Percentiles rank a stretch among this genome's conserved stretches.
Conservation (phyloP, 441 rosid species). For the Gossypium trilobum region DNA sequence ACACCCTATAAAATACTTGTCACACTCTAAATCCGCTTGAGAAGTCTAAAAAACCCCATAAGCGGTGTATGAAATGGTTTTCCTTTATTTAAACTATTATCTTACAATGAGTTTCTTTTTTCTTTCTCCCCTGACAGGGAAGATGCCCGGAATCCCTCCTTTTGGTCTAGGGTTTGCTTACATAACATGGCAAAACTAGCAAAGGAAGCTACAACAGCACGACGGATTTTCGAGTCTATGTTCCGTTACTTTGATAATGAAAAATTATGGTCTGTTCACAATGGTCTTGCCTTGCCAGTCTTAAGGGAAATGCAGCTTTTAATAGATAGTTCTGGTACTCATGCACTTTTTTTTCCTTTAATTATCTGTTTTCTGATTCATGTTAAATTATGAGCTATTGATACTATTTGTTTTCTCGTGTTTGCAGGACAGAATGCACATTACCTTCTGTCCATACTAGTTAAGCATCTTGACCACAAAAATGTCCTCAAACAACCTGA, state of each 20-base stretch:
- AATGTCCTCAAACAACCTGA: slow-evolving; percentile 67
- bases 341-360: neutral
- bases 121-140: slow-evolving; percentile 38
- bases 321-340: slow-evolving; percentile 65
- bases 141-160: slow-evolving; percentile 61
- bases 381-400: slow-evolving; percentile 4
- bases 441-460: slow-evolving; percentile 60
- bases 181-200: slow-evolving; percentile 87
- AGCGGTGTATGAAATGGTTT: too few relatives aligned
- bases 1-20: neutral
- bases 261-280: slow-evolving; percentile 62
- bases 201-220: slow-evolving; percentile 76
- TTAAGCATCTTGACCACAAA: slow-evolving; percentile 90
- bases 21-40: too few relatives aligned
- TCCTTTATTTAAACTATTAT: neutral
- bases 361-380: neutral
- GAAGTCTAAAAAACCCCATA: too few relatives aligned
- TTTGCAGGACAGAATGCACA: slow-evolving; percentile 71
- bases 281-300: slow-evolving; percentile 65
- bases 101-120: slow-evolving; percentile 16
- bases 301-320: slow-evolving; percentile 72
- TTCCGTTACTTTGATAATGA: slow-evolving; percentile 68
- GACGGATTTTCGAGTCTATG: slow-evolving; percentile 76
- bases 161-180: slow-evolving; percentile 89
- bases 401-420: slow-evolving; percentile 8